Percentiles rank a stretch among this genome's conserved stretches.
phyloP scores from a whole-genome alignment of 805 yeast species.

The Monosporozyma yasuniensis region DNA sequence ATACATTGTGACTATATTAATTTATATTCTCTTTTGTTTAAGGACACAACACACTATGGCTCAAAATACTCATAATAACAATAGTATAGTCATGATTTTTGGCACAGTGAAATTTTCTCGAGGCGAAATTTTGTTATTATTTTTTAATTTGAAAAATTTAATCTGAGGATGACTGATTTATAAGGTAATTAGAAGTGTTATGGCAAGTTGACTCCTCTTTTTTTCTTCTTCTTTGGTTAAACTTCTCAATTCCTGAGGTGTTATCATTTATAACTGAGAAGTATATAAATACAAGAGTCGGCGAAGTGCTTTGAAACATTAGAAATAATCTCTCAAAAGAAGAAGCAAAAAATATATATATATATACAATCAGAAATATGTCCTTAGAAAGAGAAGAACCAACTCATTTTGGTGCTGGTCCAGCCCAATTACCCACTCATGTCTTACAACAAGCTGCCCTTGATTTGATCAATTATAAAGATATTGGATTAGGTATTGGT shows the following conservation, averaged over 20 bases:
- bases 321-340: no score
- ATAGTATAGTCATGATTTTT: not conserved
- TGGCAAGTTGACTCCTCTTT: not conserved
- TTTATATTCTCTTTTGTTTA: no score
- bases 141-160: not conserved
- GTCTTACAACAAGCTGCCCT: constrained; percentile 83
- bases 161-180: not conserved
- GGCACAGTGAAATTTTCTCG: not conserved
- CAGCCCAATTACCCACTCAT: constrained; percentile 78
- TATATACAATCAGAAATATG: not conserved
- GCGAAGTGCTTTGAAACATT: no score
- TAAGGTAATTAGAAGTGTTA: not conserved
- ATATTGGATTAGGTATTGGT: constrained; percentile 77
- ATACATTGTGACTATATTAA: no score
- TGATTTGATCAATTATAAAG: constrained; percentile 67
- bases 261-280: not conserved
- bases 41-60: no score
- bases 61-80: no score
- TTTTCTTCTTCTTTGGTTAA: not conserved
- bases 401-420: constrained; percentile 96
- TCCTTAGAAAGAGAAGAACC: constrained; percentile 56
- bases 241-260: not conserved
- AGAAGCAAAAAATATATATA: not conserved
- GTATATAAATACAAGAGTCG: no score
- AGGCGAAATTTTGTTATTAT: not conserved